phyloP scores from a whole-genome alignment of 805 yeast species.

The Zygosaccharomyces siamensis region DNA sequence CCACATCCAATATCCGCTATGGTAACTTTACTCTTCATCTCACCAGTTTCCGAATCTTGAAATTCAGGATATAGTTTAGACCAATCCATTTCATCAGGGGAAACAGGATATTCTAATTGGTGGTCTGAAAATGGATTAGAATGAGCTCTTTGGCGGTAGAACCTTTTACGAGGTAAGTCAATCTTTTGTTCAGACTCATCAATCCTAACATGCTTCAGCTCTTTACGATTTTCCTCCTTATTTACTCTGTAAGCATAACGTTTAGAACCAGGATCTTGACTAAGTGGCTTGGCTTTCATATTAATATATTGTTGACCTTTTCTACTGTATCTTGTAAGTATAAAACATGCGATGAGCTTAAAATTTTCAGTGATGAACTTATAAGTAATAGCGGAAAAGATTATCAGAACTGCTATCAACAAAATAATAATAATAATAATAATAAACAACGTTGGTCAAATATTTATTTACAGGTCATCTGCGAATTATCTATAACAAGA shows the following conservation, averaged over 20 bases:
- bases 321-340: background rate
- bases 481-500: constrained; percentile 5
- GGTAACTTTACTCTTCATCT: constrained; percentile 55
- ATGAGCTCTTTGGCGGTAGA: constrained; percentile 94
- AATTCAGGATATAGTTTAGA: constrained; percentile 62
- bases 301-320: background rate
- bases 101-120: constrained; percentile 76
- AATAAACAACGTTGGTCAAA: background rate
- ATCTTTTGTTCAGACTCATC: constrained; percentile 34
- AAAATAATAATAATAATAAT: background rate
- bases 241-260: constrained; percentile 41
- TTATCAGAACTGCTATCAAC: background rate
- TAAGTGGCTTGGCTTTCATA: constrained; percentile 26
- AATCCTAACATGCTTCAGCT: constrained; percentile 44
- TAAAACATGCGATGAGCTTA: constrained; percentile 10
- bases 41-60: constrained; percentile 39
- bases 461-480: constrained; percentile 10
- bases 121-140: constrained; percentile 97
- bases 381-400: background rate
- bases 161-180: constrained; percentile 77
- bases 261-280: constrained; percentile 30
- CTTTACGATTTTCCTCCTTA: constrained; percentile 47
- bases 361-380: constrained; percentile 8
- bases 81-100: constrained; percentile 90
- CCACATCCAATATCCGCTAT: constrained; percentile 98